Conservation (phyloP, 495 filamentous ascomycete genomes). For the Chaetomium tenue region DNA sequence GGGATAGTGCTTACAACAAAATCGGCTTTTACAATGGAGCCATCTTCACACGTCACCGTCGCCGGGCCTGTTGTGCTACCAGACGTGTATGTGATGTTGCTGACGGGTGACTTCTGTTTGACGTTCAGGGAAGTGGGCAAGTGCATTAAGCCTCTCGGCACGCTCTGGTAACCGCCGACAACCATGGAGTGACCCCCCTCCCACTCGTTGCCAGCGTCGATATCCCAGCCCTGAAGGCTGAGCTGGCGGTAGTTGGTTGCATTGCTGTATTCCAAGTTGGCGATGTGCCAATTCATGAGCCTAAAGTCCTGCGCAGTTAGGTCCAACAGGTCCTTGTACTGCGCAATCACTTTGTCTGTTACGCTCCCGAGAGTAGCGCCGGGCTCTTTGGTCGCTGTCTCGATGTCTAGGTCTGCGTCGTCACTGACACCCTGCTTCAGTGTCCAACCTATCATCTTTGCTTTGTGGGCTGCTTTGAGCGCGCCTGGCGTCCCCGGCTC, state of each 20-base stretch:
- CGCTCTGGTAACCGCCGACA: slow-evolving; percentile 85
- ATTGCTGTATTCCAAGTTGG: slow-evolving; percentile 97
- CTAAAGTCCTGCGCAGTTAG: slow-evolving; percentile 82
- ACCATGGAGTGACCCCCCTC: slow-evolving; percentile 91
- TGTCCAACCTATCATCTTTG: slow-evolving; percentile 76
- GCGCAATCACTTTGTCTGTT: slow-evolving; percentile 82
- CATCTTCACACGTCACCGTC: slow-evolving; percentile 74
- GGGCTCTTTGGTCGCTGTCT: slow-evolving; percentile 55
- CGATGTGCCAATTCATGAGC: slow-evolving; percentile 96
- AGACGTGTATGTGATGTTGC: slow-evolving; percentile 63
- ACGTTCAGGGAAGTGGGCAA: slow-evolving; percentile 78
- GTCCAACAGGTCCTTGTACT: slow-evolving; percentile 81
- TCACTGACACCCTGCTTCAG: slow-evolving; percentile 63
- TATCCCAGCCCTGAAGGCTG: slow-evolving; percentile 91
- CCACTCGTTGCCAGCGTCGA: slow-evolving; percentile 96
- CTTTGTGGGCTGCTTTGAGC: slow-evolving; percentile 66
- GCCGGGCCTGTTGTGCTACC: slow-evolving; percentile 43
- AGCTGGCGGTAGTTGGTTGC: slow-evolving; percentile 81
- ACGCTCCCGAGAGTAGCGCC: slow-evolving; percentile 79
- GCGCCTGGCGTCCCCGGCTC: slow-evolving; percentile 56
- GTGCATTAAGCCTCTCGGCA: slow-evolving; percentile 77
- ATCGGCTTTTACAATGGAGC: slow-evolving; percentile 74
- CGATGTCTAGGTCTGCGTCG: slow-evolving; percentile 71
- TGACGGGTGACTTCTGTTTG: slow-evolving; percentile 65
- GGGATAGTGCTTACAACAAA: slow-evolving; percentile 84